Evolutionary conservation across 345 rosid species (phyloP).

Genomic region (Hypericum perforatum): DNA sequence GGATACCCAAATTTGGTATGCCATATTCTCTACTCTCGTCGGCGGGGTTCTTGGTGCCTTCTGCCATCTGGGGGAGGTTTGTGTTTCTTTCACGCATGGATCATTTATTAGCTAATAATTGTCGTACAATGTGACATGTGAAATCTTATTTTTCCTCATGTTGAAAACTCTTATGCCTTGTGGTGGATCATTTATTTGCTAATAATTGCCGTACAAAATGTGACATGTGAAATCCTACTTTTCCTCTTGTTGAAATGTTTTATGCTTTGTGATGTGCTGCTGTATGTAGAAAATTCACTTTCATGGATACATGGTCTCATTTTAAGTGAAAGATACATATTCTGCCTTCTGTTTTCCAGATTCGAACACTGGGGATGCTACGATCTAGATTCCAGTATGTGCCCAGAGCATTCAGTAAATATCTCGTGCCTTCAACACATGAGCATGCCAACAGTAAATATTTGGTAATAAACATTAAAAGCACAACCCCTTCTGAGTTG

Average conservation of each 20-base stretch:
- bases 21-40: slow-evolving; percentile 86
- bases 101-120: no score
- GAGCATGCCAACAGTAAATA: slow-evolving; percentile 20
- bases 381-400: slow-evolving; percentile 74
- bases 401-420: slow-evolving; percentile 53
- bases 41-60: slow-evolving; percentile 96
- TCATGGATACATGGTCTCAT: no score
- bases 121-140: neutral
- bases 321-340: no score
- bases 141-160: neutral
- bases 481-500: neutral
- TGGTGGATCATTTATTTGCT: no score
- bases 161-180: no score
- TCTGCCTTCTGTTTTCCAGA: slow-evolving; percentile 31
- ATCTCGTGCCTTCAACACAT: slow-evolving; percentile 52
- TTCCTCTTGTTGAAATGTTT: no score
- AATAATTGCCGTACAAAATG: neutral
- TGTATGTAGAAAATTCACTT: no score
- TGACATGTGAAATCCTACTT: neutral
- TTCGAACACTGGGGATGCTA: slow-evolving; percentile 90
- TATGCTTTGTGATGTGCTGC: no score
- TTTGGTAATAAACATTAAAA: slow-evolving; percentile 27
- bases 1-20: slow-evolving; percentile 98
- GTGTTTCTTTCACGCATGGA: slow-evolving; percentile 11
- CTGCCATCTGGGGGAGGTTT: slow-evolving; percentile 97